These are phyloP conservation scores for Rhizophagus sp. DNA, from an alignment of 192 early-diverging fungal genomes.

Conservation along the genomic window DNA sequence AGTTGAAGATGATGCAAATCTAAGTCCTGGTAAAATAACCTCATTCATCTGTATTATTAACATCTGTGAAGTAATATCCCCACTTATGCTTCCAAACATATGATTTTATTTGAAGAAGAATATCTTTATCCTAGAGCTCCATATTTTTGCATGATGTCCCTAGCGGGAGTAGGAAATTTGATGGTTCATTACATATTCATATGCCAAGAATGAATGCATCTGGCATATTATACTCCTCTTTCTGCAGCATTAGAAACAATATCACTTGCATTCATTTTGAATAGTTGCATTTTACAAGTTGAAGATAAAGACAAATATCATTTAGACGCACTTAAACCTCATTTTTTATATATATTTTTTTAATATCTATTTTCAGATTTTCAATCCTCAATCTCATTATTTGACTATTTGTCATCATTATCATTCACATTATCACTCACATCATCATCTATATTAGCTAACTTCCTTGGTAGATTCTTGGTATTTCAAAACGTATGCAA, in stretches of 20 bases:
- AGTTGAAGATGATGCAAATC: no score
- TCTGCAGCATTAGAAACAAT: no score
- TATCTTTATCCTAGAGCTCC: slow-evolving; percentile 9
- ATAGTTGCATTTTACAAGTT: no score
- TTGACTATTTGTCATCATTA: not conserved
- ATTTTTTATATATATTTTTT: no score
- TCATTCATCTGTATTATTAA: no score
- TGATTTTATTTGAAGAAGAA: slow-evolving; percentile 4
- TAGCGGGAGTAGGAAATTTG: not conserved
- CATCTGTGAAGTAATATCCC: not conserved
- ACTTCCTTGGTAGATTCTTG: not conserved
- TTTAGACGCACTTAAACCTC: no score
- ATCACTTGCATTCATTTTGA: no score
- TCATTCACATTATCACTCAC: not conserved
- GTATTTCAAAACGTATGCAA: not conserved
- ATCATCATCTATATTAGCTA: not conserved
- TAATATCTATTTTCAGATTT: slow-evolving; percentile 4
- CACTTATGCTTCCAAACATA: not conserved
- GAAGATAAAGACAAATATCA: no score
- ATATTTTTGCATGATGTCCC: not conserved
- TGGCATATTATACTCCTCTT: no score
- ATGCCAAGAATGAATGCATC: no score
- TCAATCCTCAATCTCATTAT: slow-evolving; percentile 1
- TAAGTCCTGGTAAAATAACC: no score
- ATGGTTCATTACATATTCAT: no score